phyloP scores from a whole-genome alignment of 176 grass and related monocot genomes.

The Hordeum marinum region DNA sequence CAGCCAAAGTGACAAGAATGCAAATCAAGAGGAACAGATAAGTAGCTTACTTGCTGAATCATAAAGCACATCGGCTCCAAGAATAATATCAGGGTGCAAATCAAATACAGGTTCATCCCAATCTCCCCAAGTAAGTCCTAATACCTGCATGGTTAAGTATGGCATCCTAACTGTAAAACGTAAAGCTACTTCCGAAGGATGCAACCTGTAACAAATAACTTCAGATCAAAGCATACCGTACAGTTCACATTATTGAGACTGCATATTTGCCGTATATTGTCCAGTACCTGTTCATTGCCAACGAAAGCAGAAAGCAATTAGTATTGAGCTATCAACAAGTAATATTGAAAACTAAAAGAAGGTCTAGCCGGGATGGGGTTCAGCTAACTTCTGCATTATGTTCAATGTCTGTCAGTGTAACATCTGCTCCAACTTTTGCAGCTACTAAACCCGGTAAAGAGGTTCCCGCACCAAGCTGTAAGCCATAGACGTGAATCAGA shows the following conservation, averaged over 20 bases:
- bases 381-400: slow-evolving; percentile 46
- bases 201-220: background rate
- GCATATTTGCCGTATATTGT: slow-evolving; percentile 68
- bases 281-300: slow-evolving; percentile 50
- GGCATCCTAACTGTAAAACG: background rate
- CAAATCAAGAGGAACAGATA: background rate
- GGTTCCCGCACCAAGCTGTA: slow-evolving; percentile 69
- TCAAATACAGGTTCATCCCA: slow-evolving; percentile 64
- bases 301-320: background rate
- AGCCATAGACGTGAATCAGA: background rate
- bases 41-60: slow-evolving; percentile 56
- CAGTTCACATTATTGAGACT: slow-evolving; percentile 55
- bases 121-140: slow-evolving; percentile 76
- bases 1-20: background rate
- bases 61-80: slow-evolving; percentile 85
- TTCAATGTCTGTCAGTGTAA: slow-evolving; percentile 67
- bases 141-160: slow-evolving; percentile 40
- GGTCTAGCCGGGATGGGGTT: background rate
- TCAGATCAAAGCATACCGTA: slow-evolving; percentile 34
- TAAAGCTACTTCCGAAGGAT: background rate
- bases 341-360: background rate
- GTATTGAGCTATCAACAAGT: background rate
- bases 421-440: slow-evolving; percentile 65
- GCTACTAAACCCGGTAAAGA: slow-evolving; percentile 80
- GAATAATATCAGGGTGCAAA: slow-evolving; percentile 69